These are phyloP conservation scores for Trichoderma sp. DNA, from an alignment of 2,329 filamentous ascomycete genomes.

Conservation along the genomic window DNA sequence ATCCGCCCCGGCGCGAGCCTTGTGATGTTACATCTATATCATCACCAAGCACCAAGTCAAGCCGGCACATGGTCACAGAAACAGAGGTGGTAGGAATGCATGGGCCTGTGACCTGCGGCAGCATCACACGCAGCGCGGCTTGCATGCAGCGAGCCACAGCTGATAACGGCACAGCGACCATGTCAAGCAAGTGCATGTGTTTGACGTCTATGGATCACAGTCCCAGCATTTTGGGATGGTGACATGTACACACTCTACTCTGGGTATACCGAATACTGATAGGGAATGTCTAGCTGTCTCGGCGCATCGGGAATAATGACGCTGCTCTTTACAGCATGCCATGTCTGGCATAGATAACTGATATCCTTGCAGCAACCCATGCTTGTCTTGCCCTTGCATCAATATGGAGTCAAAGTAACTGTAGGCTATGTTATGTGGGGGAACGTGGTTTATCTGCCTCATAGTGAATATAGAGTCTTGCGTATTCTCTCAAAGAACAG, in stretches of 20 bases:
- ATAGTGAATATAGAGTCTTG: not conserved
- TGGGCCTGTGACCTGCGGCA: not conserved
- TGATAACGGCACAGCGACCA: not conserved
- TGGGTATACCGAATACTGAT: not conserved
- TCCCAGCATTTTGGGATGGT: slow-evolving; percentile 12
- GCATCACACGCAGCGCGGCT: not conserved
- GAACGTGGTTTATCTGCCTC: not conserved
- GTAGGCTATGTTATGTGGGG: not conserved
- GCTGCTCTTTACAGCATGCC: not conserved
- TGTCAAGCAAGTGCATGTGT: not conserved
- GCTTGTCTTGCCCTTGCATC: not conserved
- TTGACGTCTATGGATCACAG: not conserved
- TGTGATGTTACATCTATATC: slow-evolving; percentile 14
- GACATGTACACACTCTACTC: not conserved
- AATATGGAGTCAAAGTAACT: not conserved
- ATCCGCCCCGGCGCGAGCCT: not conserved
- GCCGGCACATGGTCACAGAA: not conserved
- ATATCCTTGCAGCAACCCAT: not conserved
- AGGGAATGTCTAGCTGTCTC: not conserved
- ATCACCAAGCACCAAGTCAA: not conserved
- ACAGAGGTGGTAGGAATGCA: not conserved
- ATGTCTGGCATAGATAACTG: not conserved
- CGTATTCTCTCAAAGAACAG: not conserved
- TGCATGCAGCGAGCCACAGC: not conserved
- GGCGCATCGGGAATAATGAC: not conserved